Evolutionary conservation across 2,329 filamentous ascomycete species (phyloP).

Genomic region (Aspergillus costaricaensis): DNA sequence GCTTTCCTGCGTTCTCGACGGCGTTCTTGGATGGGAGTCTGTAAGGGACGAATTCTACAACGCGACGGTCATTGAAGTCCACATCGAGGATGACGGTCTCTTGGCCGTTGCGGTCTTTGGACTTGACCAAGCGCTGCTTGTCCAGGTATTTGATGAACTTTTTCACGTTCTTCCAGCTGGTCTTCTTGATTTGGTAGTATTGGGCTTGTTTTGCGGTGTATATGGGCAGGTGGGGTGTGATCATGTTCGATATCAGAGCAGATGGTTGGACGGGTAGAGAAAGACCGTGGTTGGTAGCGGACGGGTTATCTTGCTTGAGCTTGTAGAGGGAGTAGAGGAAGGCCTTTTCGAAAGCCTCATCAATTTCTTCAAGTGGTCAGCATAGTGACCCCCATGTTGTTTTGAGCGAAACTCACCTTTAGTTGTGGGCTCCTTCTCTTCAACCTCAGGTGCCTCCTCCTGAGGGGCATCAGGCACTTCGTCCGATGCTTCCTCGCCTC

Average conservation of each 20-base stretch:
- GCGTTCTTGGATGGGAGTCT: slow-evolving; percentile 60
- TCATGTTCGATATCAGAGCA: slow-evolving; percentile 62
- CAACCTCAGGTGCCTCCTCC: slow-evolving; percentile 33
- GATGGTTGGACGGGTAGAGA: slow-evolving; percentile 66
- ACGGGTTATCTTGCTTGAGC: slow-evolving; percentile 58
- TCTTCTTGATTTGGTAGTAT: slow-evolving; percentile 68
- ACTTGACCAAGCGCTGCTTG: slow-evolving; percentile 63
- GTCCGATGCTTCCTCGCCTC: slow-evolving; percentile 17
- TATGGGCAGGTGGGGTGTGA: slow-evolving; percentile 67
- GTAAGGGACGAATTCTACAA: slow-evolving; percentile 63
- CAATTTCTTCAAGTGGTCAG: slow-evolving; percentile 58
- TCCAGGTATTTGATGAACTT: slow-evolving; percentile 70
- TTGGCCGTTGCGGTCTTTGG: slow-evolving; percentile 65
- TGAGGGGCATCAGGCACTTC: slow-evolving; percentile 25
- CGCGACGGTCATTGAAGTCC: slow-evolving; percentile 60
- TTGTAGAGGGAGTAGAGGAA: slow-evolving; percentile 65
- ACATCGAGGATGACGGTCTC: slow-evolving; percentile 66
- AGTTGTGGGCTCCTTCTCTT: slow-evolving; percentile 57
- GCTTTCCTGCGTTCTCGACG: slow-evolving; percentile 45
- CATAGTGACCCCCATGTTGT: not conserved
- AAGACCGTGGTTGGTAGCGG: slow-evolving; percentile 56
- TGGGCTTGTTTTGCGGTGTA: slow-evolving; percentile 57
- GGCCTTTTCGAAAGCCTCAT: slow-evolving; percentile 64
- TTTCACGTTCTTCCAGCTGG: slow-evolving; percentile 69
- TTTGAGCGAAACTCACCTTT: slow-evolving; percentile 48